Evolutionary conservation across 345 rosid genomes (phyloP).

Genomic region (Leavenworthia alabamica): DNA sequence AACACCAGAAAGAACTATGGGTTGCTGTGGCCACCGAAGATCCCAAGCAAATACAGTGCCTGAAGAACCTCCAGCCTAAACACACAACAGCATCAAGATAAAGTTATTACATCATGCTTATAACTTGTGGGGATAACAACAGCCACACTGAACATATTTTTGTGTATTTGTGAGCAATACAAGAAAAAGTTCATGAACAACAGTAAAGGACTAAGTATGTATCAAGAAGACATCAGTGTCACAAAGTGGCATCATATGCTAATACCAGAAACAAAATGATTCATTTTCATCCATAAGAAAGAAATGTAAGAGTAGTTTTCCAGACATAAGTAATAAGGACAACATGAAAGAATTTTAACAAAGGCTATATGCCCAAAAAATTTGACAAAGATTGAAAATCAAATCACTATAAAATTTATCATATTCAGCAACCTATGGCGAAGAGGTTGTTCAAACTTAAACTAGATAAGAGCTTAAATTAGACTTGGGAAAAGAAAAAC

Average conservation of each 20-base stretch:
- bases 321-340: neutral
- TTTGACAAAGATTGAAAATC: neutral
- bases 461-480: neutral
- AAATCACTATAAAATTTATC: neutral
- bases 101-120: neutral
- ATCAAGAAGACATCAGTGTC: neutral
- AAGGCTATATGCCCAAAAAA: neutral
- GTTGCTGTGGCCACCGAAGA: constrained; percentile 56
- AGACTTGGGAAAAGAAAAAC: neutral
- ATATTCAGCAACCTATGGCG: neutral
- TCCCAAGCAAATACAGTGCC: constrained; percentile 92
- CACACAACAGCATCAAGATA: neutral
- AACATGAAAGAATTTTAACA: neutral
- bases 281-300: neutral
- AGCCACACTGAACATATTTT: neutral
- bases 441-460: neutral
- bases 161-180: neutral
- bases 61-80: constrained; percentile 84
- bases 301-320: neutral
- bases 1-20: constrained; percentile 63
- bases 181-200: neutral
- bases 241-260: neutral
- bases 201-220: neutral
- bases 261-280: neutral
- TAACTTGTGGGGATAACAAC: neutral